Conservation (phyloP, 768 basidiomycete species). For the Hygrophorus russula region DNA sequence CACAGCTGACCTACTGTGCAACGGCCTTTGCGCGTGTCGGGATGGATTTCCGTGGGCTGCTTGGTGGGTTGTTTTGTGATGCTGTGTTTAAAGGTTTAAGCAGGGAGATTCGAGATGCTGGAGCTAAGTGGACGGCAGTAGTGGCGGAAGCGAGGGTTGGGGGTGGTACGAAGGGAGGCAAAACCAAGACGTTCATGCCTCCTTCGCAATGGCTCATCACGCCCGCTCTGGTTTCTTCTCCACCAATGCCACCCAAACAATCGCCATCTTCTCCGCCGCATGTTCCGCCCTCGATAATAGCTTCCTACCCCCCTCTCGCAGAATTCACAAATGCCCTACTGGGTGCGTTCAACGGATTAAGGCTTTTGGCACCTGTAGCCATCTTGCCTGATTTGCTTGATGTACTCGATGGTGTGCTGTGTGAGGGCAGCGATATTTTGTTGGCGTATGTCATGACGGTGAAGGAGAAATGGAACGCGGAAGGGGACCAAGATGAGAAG, state of each 20-base stretch:
- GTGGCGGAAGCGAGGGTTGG: conserved; percentile 1
- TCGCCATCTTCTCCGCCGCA: conserved; percentile 29
- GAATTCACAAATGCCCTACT: conserved; percentile 62
- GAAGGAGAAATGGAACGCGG: conserved; percentile 6
- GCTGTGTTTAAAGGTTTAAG: conserved; percentile 51
- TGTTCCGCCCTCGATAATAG: conserved; percentile 59
- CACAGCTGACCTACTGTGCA: conserved; percentile 90
- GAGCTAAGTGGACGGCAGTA: conserved; percentile 15
- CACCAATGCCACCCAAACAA: conserved; percentile 16
- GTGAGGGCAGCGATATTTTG: conserved; percentile 31
- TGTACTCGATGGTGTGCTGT: conserved; percentile 43
- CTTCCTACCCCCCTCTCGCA: conserved; percentile 70
- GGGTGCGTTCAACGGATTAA: conserved; percentile 65
- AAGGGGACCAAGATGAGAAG: background rate
- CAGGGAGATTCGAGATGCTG: conserved; percentile 35
- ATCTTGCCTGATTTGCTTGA: conserved; percentile 38
- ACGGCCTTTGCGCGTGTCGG: conserved; percentile 88
- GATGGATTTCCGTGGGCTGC: conserved; percentile 69
- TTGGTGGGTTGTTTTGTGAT: conserved; percentile 53
- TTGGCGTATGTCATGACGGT: conserved; percentile 28
- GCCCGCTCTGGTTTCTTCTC: conserved; percentile 20
- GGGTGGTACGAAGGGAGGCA: background rate
- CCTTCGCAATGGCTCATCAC: conserved; percentile 46
- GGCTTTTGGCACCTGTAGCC: conserved; percentile 64
- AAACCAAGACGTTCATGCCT: conserved; percentile 6